Evolutionary conservation across 1,284 basidiomycete species (phyloP).

Genomic region (Leccinum huronense): DNA sequence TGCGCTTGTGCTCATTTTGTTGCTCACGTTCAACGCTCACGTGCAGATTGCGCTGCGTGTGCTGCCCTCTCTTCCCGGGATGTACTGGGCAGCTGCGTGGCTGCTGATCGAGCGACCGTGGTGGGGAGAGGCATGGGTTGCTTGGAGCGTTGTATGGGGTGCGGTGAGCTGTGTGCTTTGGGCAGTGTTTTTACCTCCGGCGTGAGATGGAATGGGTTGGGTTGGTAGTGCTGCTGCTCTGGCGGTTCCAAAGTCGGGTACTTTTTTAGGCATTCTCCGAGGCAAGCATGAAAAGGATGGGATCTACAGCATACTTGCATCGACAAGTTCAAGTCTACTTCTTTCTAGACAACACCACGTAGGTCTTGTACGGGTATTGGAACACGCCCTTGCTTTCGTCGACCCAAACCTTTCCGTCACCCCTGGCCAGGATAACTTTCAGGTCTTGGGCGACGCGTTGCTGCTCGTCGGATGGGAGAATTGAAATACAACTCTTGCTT

Average conservation of each 20-base stretch:
- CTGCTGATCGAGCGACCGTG: slow-evolving; percentile 50
- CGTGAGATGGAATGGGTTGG: slow-evolving; percentile 42
- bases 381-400: slow-evolving; percentile 49
- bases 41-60: slow-evolving; percentile 89
- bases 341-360: slow-evolving; percentile 42
- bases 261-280: background rate
- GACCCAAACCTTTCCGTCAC: slow-evolving; percentile 47
- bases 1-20: slow-evolving; percentile 54
- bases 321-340: slow-evolving; percentile 23
- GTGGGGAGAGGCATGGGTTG: slow-evolving; percentile 58
- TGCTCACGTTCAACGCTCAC: slow-evolving; percentile 81
- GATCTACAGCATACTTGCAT: background rate
- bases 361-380: slow-evolving; percentile 55
- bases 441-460: slow-evolving; percentile 48
- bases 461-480: slow-evolving; percentile 56
- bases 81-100: slow-evolving; percentile 82
- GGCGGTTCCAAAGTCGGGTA: background rate
- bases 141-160: slow-evolving; percentile 80
- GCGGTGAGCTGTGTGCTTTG: slow-evolving; percentile 74
- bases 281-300: background rate
- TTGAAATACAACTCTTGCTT: slow-evolving; percentile 73
- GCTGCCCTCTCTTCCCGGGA: slow-evolving; percentile 73
- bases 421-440: slow-evolving; percentile 46
- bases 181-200: slow-evolving; percentile 88
- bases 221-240: background rate